A percentile compares a stretch with the other conserved stretches of the same genome.
phyloP scores from a whole-genome alignment of 2,329 filamentous ascomycete genomes.

The Albifimbria verrucaria region DNA sequence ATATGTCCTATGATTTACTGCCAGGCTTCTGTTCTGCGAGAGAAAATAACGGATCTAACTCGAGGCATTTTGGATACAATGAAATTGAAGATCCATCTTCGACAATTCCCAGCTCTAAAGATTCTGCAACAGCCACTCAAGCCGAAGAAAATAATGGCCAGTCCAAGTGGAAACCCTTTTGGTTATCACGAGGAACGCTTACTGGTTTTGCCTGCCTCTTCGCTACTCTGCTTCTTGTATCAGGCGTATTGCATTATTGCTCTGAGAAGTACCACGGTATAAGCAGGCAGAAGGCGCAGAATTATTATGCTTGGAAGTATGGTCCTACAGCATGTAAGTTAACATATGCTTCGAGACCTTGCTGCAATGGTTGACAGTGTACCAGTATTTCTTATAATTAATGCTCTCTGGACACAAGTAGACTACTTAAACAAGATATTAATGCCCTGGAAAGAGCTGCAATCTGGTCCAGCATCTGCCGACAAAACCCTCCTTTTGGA shows the following conservation, averaged over 20 bases:
- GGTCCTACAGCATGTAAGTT: neutral
- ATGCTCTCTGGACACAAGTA: neutral
- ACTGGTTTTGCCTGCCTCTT: constrained; percentile 14
- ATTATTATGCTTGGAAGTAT: constrained; percentile 1
- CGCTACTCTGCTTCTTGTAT: constrained; percentile 14
- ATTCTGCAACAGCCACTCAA: too few species aligned
- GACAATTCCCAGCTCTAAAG: too few species aligned
- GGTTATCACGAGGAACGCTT: constrained; percentile 13
- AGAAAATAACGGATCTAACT: too few species aligned
- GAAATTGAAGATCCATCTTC: too few species aligned
- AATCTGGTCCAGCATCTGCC: neutral
- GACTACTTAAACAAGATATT: neutral
- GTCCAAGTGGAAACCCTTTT: too few species aligned
- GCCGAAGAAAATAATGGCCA: too few species aligned
- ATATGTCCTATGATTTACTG: too few species aligned
- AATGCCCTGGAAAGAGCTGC: neutral
- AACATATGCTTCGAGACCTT: neutral
- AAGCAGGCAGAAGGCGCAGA: constrained; percentile 12
- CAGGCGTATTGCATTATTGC: constrained; percentile 16
- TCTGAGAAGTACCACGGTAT: constrained; percentile 14
- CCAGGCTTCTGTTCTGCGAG: too few species aligned
- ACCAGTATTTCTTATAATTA: neutral
- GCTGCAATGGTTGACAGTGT: too few species aligned
- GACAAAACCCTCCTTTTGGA: neutral
- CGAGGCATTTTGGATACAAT: too few species aligned